A percentile compares a stretch with the other conserved stretches of the same genome.
These are phyloP conservation scores for Fusarium floridanum DNA, from an alignment of 2,329 filamentous ascomycete genomes.

Conservation along the genomic window DNA sequence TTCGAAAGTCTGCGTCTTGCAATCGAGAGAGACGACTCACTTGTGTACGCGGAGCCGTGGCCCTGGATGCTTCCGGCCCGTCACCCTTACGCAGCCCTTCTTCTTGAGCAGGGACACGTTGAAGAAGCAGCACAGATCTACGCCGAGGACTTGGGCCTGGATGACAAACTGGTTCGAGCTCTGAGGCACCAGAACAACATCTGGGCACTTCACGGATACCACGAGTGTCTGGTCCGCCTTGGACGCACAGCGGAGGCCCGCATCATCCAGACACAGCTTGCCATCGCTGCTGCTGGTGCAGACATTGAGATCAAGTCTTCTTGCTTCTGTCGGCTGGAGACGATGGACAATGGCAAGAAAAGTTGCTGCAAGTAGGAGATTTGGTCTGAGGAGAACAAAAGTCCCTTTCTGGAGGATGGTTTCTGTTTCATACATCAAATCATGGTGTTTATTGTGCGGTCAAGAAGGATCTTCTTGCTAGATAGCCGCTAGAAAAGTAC, in stretches of 20 bases:
- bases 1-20: slow-evolving; percentile 70
- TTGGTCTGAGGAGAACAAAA: neutral
- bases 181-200: slow-evolving; percentile 76
- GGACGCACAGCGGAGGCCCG: neutral
- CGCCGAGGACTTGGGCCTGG: slow-evolving; percentile 22
- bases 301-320: slow-evolving; percentile 7
- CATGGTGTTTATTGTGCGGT: neutral
- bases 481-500: neutral
- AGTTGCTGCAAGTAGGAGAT: neutral
- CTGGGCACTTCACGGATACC: slow-evolving; percentile 77
- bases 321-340: slow-evolving; percentile 12
- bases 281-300: neutral
- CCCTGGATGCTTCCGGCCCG: slow-evolving; percentile 82
- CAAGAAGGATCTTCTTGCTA: neutral
- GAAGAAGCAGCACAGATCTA: slow-evolving; percentile 1
- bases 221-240: slow-evolving; percentile 65
- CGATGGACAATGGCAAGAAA: neutral
- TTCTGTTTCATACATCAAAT: neutral
- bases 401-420: neutral
- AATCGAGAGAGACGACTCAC: slow-evolving; percentile 69
- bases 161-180: slow-evolving; percentile 68
- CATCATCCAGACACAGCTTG: slow-evolving; percentile 5
- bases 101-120: slow-evolving; percentile 73
- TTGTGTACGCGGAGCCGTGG: slow-evolving; percentile 82
- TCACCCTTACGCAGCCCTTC: slow-evolving; percentile 77